Conservation (phyloP, 192 early-diverging fungal species). For the Coemansia sp. region DNA sequence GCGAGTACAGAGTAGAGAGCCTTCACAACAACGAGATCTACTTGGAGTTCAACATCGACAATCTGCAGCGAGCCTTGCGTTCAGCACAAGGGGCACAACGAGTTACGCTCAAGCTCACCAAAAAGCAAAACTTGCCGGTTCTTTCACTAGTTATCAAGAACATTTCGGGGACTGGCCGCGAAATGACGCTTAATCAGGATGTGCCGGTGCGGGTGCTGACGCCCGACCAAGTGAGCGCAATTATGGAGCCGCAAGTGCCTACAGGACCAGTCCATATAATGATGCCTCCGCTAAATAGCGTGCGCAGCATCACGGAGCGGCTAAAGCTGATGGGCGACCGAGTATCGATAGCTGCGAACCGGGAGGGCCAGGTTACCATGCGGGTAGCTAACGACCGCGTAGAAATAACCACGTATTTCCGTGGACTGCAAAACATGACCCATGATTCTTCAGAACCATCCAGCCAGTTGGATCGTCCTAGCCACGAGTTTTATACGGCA, state of each 20-base stretch:
- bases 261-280: constrained; percentile 71
- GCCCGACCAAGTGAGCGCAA: constrained; percentile 54
- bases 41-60: constrained; percentile 65
- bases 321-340: constrained; percentile 62
- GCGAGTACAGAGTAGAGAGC: constrained; percentile 68
- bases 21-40: constrained; percentile 68
- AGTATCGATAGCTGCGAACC: constrained; percentile 69
- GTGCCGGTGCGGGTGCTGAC: constrained; percentile 60
- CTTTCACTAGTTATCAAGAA: constrained; percentile 33
- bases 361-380: constrained; percentile 63
- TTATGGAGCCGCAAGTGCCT: constrained; percentile 60
- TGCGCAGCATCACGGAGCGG: constrained; percentile 66
- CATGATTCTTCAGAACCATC: constrained; percentile 50
- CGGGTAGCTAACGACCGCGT: constrained; percentile 60
- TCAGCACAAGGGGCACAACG: constrained; percentile 57
- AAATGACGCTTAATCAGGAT: constrained; percentile 56
- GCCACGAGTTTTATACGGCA: constrained; percentile 61
- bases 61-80: constrained; percentile 62
- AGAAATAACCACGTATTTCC: constrained; percentile 59
- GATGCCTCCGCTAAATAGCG: constrained; percentile 65
- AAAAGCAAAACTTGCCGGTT: constrained; percentile 49
- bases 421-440: constrained; percentile 59
- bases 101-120: constrained; percentile 62
- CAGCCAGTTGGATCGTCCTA: constrained; percentile 24
- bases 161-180: constrained; percentile 27